A percentile compares a stretch with the other conserved stretches of the same genome.
These are phyloP conservation scores for Quercus variabilis DNA, from an alignment of 306 rosid species.

Conservation along the genomic window DNA sequence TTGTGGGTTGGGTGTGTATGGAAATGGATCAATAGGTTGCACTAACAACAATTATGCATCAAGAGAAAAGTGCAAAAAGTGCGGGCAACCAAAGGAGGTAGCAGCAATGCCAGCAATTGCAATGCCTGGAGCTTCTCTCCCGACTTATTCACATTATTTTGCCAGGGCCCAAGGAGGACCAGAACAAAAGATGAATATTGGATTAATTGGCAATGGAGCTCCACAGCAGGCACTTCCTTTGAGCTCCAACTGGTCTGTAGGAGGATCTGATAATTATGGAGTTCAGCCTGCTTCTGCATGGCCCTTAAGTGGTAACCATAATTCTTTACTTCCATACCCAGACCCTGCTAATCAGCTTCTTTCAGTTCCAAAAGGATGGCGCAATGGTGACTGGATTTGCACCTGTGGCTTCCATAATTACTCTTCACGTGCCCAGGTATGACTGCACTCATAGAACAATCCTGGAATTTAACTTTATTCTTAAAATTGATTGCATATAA, in stretches of 20 bases:
- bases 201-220: conserved; percentile 61
- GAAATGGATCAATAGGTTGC: conserved; percentile 97
- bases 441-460: conserved; percentile 1
- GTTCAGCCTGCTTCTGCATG: conserved; percentile 50
- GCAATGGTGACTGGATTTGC: conserved; percentile 94
- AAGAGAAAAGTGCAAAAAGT: conserved; percentile 98
- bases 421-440: conserved; percentile 85
- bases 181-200: conserved; percentile 58
- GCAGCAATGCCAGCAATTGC: conserved; percentile 92
- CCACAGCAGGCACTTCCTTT: conserved; percentile 46
- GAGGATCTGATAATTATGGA: conserved; percentile 62
- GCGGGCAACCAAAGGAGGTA: conserved; percentile 92
- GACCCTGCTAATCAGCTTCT: conserved; percentile 42
- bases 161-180: conserved; percentile 69
- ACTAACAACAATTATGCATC: conserved; percentile 99
- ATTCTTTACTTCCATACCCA: conserved; percentile 47
- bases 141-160: conserved; percentile 62
- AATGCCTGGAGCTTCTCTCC: conserved; percentile 76
- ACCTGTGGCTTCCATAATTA: conserved; percentile 92
- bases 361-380: conserved; percentile 75
- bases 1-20: conserved; percentile 74
- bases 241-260: conserved; percentile 57
- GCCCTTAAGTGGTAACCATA: conserved; percentile 53
- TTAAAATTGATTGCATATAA: conserved; percentile 6
- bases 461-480: neutral